phyloP scores from a whole-genome alignment of 768 basidiomycete genomes.

The Lactifluus pinguis region DNA sequence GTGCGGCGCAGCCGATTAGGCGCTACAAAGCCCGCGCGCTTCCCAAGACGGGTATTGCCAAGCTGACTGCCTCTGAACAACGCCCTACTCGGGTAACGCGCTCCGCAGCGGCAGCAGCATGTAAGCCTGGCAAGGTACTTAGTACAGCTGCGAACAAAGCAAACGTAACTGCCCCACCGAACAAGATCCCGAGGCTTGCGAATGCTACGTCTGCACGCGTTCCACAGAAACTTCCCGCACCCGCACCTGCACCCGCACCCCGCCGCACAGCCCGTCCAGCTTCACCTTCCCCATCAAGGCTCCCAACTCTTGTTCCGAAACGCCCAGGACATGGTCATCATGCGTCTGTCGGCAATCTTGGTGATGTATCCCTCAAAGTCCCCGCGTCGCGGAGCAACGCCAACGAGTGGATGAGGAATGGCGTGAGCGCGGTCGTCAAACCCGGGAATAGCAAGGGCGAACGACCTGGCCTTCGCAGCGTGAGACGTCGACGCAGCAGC shows the following conservation, averaged over 20 bases:
- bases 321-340: conserved; percentile 30
- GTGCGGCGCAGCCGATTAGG: conserved; percentile 33
- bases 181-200: conserved; percentile 34
- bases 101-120: conserved; percentile 40
- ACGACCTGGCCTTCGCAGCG: conserved; percentile 63
- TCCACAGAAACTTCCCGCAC: conserved; percentile 23
- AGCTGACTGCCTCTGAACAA: conserved; percentile 60
- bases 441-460: conserved; percentile 57
- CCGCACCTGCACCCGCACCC: conserved; percentile 27
- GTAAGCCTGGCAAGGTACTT: conserved; percentile 21
- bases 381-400: conserved; percentile 27
- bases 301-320: conserved; percentile 64
- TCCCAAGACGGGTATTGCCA: conserved; percentile 27
- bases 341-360: conserved; percentile 36
- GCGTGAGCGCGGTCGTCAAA: conserved; percentile 58
- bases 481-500: conserved; percentile 73
- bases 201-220: conserved; percentile 39
- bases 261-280: conserved; percentile 40
- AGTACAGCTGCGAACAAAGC: conserved; percentile 21
- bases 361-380: conserved; percentile 39
- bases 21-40: conserved; percentile 25
- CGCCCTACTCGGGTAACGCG: conserved; percentile 67
- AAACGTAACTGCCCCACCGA: conserved; percentile 27
- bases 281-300: conserved; percentile 63
- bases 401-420: conserved; percentile 61